Evolutionary conservation across 2,329 filamentous ascomycete genomes (phyloP).

Genomic region (Aspergillus neotritici): DNA sequence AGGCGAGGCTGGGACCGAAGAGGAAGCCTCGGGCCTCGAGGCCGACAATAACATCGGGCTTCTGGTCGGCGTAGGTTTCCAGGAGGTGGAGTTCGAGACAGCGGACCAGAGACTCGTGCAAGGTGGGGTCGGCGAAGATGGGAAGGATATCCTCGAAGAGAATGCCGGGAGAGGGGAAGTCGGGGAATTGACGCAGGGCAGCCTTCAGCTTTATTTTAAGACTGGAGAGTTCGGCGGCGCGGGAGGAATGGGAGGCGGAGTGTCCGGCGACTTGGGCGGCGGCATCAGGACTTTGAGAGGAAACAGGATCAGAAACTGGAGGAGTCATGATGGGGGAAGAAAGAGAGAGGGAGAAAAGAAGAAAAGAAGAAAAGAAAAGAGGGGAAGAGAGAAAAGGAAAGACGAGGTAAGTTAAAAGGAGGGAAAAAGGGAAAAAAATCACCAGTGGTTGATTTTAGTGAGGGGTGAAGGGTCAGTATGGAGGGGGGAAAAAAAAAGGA

Average conservation of each 20-base stretch:
- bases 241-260: slow-evolving; percentile 42
- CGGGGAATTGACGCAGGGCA: slow-evolving; percentile 76
- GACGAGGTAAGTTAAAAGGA: slow-evolving; percentile 4
- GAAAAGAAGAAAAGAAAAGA: slow-evolving; percentile 11
- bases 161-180: slow-evolving; percentile 89
- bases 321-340: slow-evolving; percentile 36
- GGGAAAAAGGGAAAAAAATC: slow-evolving; percentile 10
- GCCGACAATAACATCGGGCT: slow-evolving; percentile 85
- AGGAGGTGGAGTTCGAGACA: slow-evolving; percentile 79
- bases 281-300: slow-evolving; percentile 32
- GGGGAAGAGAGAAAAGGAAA: slow-evolving; percentile 14
- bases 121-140: slow-evolving; percentile 71
- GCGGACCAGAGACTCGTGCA: slow-evolving; percentile 72
- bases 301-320: slow-evolving; percentile 20
- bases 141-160: slow-evolving; percentile 98
- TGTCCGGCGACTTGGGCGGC: slow-evolving; percentile 39
- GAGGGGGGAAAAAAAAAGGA: background rate
- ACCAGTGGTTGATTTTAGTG: slow-evolving; percentile 13
- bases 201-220: slow-evolving; percentile 63
- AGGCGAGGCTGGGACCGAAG: slow-evolving; percentile 83
- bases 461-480: slow-evolving; percentile 8
- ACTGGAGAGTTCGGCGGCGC: slow-evolving; percentile 52
- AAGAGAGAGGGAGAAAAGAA: slow-evolving; percentile 13
- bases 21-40: slow-evolving; percentile 93
- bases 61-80: slow-evolving; percentile 54